Evolutionary conservation across 345 rosid genomes (phyloP), one percentile per base, ranked within the genome.

Genomic region (Noccaea caerulescens): DNA sequence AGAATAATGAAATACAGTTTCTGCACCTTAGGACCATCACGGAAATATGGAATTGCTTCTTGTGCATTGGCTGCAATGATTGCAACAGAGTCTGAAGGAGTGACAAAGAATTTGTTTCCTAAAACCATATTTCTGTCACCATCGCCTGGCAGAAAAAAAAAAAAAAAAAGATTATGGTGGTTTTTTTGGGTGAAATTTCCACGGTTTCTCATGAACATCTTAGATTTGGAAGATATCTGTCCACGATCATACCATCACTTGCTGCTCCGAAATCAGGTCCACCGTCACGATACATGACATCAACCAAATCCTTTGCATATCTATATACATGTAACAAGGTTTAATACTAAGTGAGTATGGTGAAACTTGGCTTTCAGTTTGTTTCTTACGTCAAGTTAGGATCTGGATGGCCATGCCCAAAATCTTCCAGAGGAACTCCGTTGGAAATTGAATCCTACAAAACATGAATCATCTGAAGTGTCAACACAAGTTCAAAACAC

Each of bases 331-430:
- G 63, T 44, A 63, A 63, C 33, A 75, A 38, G 30, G 82, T 55
- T 68, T 49, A 70, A 36, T 61, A 34, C 42, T 33, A 69, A 23
- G 39, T 44, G 43, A 54, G 54, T 49, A 55, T 42, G 62, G 5
- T 59, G 10, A 56, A 57, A 68, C 38, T 23, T 13, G 66, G 30
- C 27, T 32, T 71, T 20, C 53, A 12, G 64, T 18, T n/a, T 58
- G 43, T 38, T 81, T 69, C 95, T 84, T 83, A 91, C 90, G 91
- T 87, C 59, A 94, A 95, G 79, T 94, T 94, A 66, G 96, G 99
- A 80, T 91, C 96, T 10, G 99, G 99, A 84, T 91, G 97, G 64
- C 99, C 96, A 78, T 84, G 97, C 41, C 95, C 96, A 84, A 91
- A 94, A 83, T 91, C 99, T 82, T 88, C 96, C 32, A 84, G 77